These are phyloP conservation scores for Blastobotrys buckinghamii DNA, from an alignment of 1,139 yeast species.

Conservation along the genomic window DNA sequence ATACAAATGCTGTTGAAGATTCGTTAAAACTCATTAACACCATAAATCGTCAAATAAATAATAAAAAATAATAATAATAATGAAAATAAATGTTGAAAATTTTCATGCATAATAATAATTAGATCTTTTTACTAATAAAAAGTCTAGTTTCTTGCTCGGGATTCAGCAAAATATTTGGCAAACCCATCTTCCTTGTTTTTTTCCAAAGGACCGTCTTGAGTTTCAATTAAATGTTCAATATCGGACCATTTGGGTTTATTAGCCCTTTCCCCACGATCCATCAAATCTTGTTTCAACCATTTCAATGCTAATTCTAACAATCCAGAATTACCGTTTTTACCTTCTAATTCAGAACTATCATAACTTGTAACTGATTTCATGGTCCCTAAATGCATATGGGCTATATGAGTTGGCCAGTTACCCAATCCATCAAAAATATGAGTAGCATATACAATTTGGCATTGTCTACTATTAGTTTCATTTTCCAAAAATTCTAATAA, in stretches of 20 bases:
- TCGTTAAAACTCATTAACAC: background rate
- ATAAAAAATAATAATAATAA: background rate
- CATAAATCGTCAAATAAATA: background rate
- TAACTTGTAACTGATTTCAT: slow-evolving; percentile 27
- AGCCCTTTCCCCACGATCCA: slow-evolving; percentile 40
- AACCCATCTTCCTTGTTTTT: slow-evolving; percentile 23
- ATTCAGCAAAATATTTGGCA: slow-evolving; percentile 28
- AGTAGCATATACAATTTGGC: slow-evolving; percentile 76
- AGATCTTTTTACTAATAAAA: background rate
- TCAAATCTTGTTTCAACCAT: slow-evolving; percentile 40
- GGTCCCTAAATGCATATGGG: slow-evolving; percentile 73
- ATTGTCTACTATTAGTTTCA: slow-evolving; percentile 63
- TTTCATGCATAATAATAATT: background rate
- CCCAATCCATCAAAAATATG: slow-evolving; percentile 95
- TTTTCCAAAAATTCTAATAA: slow-evolving; percentile 59
- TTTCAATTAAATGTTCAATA: slow-evolving; percentile 19
- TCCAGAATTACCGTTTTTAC: slow-evolving; percentile 28
- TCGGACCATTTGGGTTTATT: slow-evolving; percentile 26
- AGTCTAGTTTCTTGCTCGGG: slow-evolving; percentile 24
- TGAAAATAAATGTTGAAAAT: slow-evolving; percentile 7
- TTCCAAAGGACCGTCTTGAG: slow-evolving; percentile 26
- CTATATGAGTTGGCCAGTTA: slow-evolving; percentile 77
- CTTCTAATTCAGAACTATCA: slow-evolving; percentile 10
- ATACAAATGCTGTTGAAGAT: slow-evolving; percentile 8
- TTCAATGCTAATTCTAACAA: slow-evolving; percentile 35